These are phyloP conservation scores for Pseudovirgaria hyperparasitica DNA, from an alignment of 2,329 filamentous ascomycete species.

Conservation along the genomic window DNA sequence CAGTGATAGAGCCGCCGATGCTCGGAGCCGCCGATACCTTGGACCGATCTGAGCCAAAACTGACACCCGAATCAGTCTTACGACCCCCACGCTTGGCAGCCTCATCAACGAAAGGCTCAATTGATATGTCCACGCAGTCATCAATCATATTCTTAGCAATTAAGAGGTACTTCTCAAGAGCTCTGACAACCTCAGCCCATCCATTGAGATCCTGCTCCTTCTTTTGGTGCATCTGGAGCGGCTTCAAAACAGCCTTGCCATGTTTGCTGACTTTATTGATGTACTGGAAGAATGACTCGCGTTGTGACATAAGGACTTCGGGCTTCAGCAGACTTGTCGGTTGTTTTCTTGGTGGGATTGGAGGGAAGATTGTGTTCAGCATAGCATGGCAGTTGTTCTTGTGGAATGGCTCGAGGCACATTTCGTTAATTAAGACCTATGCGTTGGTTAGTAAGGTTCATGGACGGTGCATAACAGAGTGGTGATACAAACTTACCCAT, in stretches of 20 bases:
- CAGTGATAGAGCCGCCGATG: conserved; percentile 12
- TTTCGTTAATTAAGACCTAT: conserved; percentile 51
- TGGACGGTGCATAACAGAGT: not conserved
- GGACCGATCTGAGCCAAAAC: conserved; percentile 33
- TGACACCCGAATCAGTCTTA: conserved; percentile 52
- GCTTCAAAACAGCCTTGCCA: conserved; percentile 40
- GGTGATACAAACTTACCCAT: conserved; percentile 38
- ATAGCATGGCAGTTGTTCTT: conserved; percentile 55
- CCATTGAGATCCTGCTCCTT: conserved; percentile 39
- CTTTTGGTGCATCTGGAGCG: conserved; percentile 41
- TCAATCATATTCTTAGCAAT: conserved; percentile 48
- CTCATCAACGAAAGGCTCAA: conserved; percentile 21
- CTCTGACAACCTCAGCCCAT: conserved; percentile 37
- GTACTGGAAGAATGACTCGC: conserved; percentile 50
- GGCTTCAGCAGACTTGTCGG: conserved; percentile 41
- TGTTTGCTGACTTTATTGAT: conserved; percentile 45
- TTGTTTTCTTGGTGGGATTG: conserved; percentile 30
- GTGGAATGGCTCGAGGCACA: conserved; percentile 48
- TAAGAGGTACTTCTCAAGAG: conserved; percentile 45
- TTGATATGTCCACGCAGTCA: conserved; percentile 39
- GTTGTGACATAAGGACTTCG: conserved; percentile 41
- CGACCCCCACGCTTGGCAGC: conserved; percentile 29
- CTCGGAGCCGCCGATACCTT: conserved; percentile 19
- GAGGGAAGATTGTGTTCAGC: conserved; percentile 55
- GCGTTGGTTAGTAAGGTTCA: conserved; percentile 10